Evolutionary conservation across 129 eudicot genomes (phyloP), one percentile per base, ranked within the genome.

Genomic region (Gnaphalium uliginosum): DNA sequence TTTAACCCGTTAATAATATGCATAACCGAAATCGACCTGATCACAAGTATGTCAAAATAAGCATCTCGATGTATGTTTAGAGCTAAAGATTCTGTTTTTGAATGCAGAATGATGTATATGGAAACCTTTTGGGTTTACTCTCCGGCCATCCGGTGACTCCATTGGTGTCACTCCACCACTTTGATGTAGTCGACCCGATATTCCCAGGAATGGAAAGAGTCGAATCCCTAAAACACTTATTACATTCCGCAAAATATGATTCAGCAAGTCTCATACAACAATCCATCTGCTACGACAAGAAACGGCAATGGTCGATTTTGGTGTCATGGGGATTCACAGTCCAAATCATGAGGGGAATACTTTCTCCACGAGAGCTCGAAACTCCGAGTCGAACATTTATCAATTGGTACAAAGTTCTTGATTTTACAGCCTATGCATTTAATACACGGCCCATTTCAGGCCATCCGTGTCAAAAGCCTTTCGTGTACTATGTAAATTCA

Each of bases 71-170:
- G 5, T 43, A 43, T 2, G 46, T 37, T 13, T 43, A 13, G 51
- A 13, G 51, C 51, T 43, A 0, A 43, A 43, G 51, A 43, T 43
- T 14, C 4, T 43, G 46, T 43, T 43, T 43, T 13, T 1, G 17
- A 43, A 0, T 88, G 90, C 90, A 89, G 93, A 87, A 87, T 78
- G 98, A 92, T 74, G 88, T 92, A 60, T 87, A 89, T 66, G 96
- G 98, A 50, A 86, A 83, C 83, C 78, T 92, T 11, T 75, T 86
- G 72, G 96, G 98, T 19, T 85, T 92, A 15, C 75, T 89, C 18
- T 89, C 84, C 39, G 96, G 91, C 7, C 98, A 92, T 68, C 98
- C 93, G 0, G 89, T 89, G 19, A 79, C 94, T 2, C 98, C 98
- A 53, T 68, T 92, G 17, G 92, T 92, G 3, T 89, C 98, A 2